phyloP scores from a whole-genome alignment of 306 rosid species.

The Castanea mollissima region DNA sequence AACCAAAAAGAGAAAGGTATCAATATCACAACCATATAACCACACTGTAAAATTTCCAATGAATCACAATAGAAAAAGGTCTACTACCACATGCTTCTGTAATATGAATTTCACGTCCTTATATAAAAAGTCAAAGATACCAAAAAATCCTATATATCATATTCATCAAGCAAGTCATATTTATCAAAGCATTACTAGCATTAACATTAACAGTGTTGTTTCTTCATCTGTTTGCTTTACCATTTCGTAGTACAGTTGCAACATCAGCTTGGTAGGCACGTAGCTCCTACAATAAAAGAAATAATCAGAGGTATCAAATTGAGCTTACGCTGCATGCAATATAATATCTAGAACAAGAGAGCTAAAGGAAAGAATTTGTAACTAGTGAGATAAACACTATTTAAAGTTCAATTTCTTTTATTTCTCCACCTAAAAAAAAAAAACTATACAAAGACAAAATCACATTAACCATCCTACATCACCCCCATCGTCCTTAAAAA shows the following conservation, averaged over 20 bases:
- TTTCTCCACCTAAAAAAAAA: too few species aligned
- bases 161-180: constrained; percentile 17
- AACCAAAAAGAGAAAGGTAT: background rate
- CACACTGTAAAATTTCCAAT: background rate
- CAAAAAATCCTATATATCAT: background rate
- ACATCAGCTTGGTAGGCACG: constrained; percentile 99
- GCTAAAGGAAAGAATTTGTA: background rate
- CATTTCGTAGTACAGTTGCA: constrained; percentile 91
- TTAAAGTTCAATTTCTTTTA: background rate
- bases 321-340: constrained; percentile 24
- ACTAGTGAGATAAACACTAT: background rate
- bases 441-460: background rate
- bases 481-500: background rate
- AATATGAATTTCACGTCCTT: background rate
- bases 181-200: background rate
- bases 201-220: constrained; percentile 15
- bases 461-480: background rate
- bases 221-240: constrained; percentile 36
- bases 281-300: constrained; percentile 61
- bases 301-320: constrained; percentile 9
- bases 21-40: background rate
- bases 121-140: background rate
- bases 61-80: background rate
- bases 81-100: background rate
- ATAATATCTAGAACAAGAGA: constrained; percentile 8